phyloP scores from a whole-genome alignment of 352 stramenopile species.

The Phytophthora macrochlamydospora region DNA sequence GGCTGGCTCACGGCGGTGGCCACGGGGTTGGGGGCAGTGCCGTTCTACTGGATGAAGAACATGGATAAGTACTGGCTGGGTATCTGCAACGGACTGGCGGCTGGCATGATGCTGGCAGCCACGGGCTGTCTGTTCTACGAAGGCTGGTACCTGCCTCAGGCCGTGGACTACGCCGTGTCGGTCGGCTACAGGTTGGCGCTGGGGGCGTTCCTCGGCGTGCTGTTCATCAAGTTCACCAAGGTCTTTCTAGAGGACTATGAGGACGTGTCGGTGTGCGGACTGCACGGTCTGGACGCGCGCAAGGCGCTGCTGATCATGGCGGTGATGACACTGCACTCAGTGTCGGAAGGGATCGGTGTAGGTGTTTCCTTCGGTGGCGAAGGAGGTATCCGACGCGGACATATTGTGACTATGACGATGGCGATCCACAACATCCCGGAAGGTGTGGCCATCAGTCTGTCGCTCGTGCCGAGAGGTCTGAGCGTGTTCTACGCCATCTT shows the following conservation, averaged over 20 bases:
- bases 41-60: conserved; percentile 94
- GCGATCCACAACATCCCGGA: conserved; percentile 99
- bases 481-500: conserved; percentile 85
- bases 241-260: conserved; percentile 95
- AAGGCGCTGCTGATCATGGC: conserved; percentile 97
- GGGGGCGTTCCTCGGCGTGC: conserved; percentile 91
- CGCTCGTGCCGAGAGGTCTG: conserved; percentile 93
- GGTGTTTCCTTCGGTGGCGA: conserved; percentile 97
- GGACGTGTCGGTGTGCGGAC: conserved; percentile 89
- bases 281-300: conserved; percentile 85
- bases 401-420: conserved; percentile 97
- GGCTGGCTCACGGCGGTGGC: conserved; percentile 97
- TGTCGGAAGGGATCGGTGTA: conserved; percentile 97
- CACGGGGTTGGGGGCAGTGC: conserved; percentile 94
- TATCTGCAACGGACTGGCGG: conserved; percentile 95
- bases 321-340: conserved; percentile 98
- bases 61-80: conserved; percentile 95
- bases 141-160: conserved; percentile 84
- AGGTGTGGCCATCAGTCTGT: conserved; percentile 95
- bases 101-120: conserved; percentile 98
- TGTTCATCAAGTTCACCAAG: conserved; percentile 97
- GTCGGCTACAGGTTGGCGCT: conserved; percentile 85
- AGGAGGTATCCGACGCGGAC: conserved; percentile 92
- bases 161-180: conserved; percentile 67
- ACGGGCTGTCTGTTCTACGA: conserved; percentile 96